Base-by-base conservation (phyloP, 2,329 filamentous ascomycete genomes). In the Pestalotiopsis sp. region DNA sequence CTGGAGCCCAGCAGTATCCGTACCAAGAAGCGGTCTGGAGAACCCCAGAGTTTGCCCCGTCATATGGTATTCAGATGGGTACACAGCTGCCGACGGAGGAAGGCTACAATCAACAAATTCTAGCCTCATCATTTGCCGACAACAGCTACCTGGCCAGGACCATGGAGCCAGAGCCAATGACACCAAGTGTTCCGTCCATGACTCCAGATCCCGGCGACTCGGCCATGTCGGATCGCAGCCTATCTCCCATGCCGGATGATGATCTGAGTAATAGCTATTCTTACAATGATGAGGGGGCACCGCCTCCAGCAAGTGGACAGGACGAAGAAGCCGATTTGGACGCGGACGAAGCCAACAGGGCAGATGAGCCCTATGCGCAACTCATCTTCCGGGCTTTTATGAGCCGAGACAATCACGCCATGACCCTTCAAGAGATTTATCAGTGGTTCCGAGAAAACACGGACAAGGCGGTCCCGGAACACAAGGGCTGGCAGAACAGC, bases 401-500 rank as follows among this genome's bases (percentile, higher is more conserved):
- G 82, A 89, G 89, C 72, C 87, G 86, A 0, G 87, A 90, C 0
- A 83, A 85, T 4, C 86, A 92, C 70, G 90, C 88, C 25, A 92
- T 98, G 89, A 89, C 92, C 2, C 85, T 98, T 13, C 91, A 94
- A 73, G 91, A 97, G 66, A 93, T 98, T 68, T 98, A 98, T 80
- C 86, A 91, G 68, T 98, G 95, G 94, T 97, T 98, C 75, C 85
- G 88, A 57, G 86, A 91, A 36, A 91, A 97, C 76, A 97, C 94
- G 2, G 87, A 88, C 72, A 97, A 96, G 79, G 89, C 88, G 4
- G 89, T 85, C 65, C 86, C 86, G 60, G 85, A 84, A 7, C 82
- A 80, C 13, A 92, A 90, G 74, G 95, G 95, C 11, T 98, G 95
- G 95, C 92, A 95, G 81, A 98, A 98, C 80, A 97, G 93, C 78